A percentile compares a stretch with the other conserved stretches of the same genome.
These are phyloP conservation scores for Guadua angustifolia DNA, from an alignment of 176 grass and related monocot genomes.

Conservation along the genomic window DNA sequence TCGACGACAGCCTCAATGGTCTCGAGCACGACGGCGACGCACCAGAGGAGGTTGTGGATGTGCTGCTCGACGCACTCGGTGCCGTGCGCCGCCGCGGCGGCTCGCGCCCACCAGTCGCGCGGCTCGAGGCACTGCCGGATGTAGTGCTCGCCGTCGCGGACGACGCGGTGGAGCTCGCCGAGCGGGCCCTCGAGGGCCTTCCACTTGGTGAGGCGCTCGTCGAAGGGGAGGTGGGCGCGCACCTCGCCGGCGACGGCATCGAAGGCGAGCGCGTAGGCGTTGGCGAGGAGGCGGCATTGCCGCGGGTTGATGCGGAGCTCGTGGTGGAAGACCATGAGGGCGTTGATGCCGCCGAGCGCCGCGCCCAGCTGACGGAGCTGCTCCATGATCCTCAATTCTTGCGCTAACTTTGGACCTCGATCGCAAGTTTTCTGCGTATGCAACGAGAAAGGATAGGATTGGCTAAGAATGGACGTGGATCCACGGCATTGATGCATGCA, in stretches of 20 bases:
- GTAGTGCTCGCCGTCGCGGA: constrained; percentile 71
- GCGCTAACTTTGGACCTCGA: not conserved
- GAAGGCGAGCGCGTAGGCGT: constrained; percentile 68
- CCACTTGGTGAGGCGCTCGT: constrained; percentile 72
- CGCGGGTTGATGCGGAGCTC: constrained; percentile 78
- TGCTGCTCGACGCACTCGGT: constrained; percentile 71
- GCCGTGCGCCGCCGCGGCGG: constrained; percentile 48
- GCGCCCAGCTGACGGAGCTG: constrained; percentile 86
- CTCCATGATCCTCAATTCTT: constrained; percentile 61
- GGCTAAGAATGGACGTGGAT: constrained; percentile 36
- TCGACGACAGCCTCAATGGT: constrained; percentile 63
- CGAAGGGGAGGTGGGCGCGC: constrained; percentile 61
- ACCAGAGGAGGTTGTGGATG: constrained; percentile 78
- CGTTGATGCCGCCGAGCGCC: constrained; percentile 68
- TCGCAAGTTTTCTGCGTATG: not conserved
- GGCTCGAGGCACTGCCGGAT: constrained; percentile 73
- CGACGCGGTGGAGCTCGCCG: constrained; percentile 68
- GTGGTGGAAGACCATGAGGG: constrained; percentile 80
- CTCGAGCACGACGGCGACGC: constrained; percentile 76
- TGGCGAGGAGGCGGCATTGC: constrained; percentile 76
- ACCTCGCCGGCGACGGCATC: constrained; percentile 58
- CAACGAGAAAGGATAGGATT: not conserved
- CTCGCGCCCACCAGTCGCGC: constrained; percentile 72
- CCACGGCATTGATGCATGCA: not conserved
- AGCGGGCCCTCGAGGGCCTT: constrained; percentile 68